A percentile compares a stretch with the other conserved stretches of the same genome.
These are phyloP conservation scores for Candida saitoana DNA, from an alignment of 805 yeast species.

Conservation along the genomic window DNA sequence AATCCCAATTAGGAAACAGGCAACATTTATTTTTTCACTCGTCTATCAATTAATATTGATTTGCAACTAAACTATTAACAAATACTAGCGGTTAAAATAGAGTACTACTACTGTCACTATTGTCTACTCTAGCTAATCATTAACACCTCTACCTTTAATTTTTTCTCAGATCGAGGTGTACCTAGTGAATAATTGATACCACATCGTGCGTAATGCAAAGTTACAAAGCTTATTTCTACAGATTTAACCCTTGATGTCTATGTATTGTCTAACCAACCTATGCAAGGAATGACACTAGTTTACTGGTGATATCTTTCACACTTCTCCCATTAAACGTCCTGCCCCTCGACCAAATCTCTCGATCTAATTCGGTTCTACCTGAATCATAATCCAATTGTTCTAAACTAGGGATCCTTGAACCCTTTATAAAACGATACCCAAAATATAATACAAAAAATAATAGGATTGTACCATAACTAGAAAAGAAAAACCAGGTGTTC, in stretches of 20 bases:
- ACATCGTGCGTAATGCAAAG: background rate
- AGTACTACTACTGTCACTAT: too few relatives aligned
- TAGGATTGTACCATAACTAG: conserved; percentile 61
- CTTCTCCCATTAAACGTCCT: conserved; percentile 34
- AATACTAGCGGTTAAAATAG: too few relatives aligned
- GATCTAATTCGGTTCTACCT: conserved; percentile 80
- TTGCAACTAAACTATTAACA: too few relatives aligned
- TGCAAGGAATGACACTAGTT: conserved; percentile 32
- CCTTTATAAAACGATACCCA: conserved; percentile 54
- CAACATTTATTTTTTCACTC: background rate
- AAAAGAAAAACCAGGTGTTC: conserved; percentile 58
- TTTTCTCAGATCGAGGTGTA: background rate
- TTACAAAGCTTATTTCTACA: background rate
- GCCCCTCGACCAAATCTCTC: conserved; percentile 78
- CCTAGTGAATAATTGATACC: background rate
- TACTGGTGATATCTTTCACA: conserved; percentile 29
- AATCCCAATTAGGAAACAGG: background rate
- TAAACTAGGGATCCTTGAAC: conserved; percentile 62
- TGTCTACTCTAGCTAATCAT: too few relatives aligned
- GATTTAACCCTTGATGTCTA: background rate
- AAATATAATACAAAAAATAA: conserved; percentile 48
- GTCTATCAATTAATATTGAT: too few relatives aligned
- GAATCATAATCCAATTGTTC: conserved; percentile 78
- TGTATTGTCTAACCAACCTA: conserved; percentile 9
- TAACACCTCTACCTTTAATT: too few relatives aligned